A percentile compares a stretch with the other conserved stretches of the same genome.
Evolutionary conservation across 2,329 filamentous ascomycete genomes (phyloP).

Genomic region (Aplosporella prunicola): DNA sequence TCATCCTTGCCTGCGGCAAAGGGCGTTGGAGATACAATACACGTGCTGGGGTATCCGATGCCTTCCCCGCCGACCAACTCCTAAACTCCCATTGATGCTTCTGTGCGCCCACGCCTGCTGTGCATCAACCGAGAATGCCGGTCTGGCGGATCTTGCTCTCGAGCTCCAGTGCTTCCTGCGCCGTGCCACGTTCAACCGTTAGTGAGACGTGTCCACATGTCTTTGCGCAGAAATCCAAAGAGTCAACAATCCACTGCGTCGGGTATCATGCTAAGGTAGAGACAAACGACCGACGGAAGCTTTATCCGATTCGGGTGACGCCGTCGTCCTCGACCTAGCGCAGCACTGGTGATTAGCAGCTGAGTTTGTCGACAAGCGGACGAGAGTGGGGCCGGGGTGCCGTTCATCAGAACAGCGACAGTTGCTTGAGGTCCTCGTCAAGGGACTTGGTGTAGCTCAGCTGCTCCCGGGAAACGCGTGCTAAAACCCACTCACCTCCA

Average conservation of each 20-base stretch:
- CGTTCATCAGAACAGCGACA: too few relatives aligned
- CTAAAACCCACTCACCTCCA: slow-evolving; percentile 69
- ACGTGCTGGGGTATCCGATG: background rate
- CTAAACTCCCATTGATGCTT: slow-evolving; percentile 6
- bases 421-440: background rate
- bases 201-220: too few relatives aligned
- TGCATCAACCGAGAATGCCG: background rate
- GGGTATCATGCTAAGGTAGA: background rate
- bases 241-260: too few relatives aligned
- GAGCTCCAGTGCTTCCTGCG: slow-evolving; percentile 4
- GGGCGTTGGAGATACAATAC: slow-evolving; percentile 11
- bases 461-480: background rate
- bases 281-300: background rate
- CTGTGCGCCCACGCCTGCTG: background rate
- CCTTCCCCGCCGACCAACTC: slow-evolving; percentile 2
- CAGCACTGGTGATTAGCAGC: background rate
- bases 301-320: slow-evolving; percentile 20
- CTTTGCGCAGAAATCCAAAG: too few relatives aligned
- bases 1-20: slow-evolving; percentile 12
- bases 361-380: slow-evolving; percentile 8
- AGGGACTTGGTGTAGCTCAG: background rate
- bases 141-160: slow-evolving; percentile 5
- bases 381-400: too few relatives aligned
- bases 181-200: too few relatives aligned
- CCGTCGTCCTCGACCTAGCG: slow-evolving; percentile 31